Percentiles rank a stretch among this genome's conserved stretches.
phyloP scores from a whole-genome alignment of 192 early-diverging fungal genomes.

The Backusella tarrabulga region DNA sequence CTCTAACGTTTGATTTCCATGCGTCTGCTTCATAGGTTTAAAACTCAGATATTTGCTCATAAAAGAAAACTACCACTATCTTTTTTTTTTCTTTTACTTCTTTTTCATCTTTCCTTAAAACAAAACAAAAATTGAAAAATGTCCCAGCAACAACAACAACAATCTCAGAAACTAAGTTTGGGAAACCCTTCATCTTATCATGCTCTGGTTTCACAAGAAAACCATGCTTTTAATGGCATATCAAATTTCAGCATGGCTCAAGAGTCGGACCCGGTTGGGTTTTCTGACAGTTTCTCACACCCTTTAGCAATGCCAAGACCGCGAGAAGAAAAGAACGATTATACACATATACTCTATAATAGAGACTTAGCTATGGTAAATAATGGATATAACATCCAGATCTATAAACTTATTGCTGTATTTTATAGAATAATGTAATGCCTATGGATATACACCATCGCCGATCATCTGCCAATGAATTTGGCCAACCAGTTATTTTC shows the following conservation, averaged over 20 bases:
- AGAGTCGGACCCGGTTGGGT: not conserved
- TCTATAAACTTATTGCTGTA: not conserved
- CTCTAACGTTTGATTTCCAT: not conserved
- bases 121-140: not conserved
- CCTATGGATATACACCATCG: constrained; percentile 8
- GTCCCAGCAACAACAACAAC: not conserved
- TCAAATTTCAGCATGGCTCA: not conserved
- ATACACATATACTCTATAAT: not conserved
- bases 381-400: not conserved
- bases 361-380: not conserved
- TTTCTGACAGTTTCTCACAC: constrained; percentile 5
- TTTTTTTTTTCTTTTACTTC: not conserved
- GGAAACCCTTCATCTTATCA: not conserved
- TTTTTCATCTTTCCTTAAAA: not conserved
- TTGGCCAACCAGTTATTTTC: not conserved
- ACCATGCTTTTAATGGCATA: not conserved
- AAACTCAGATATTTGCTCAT: not conserved
- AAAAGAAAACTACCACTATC: not conserved
- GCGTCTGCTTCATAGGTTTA: not conserved
- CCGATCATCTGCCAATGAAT: constrained; percentile 7
- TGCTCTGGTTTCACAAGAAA: not conserved
- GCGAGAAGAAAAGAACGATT: not conserved
- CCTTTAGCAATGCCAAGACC: not conserved
- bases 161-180: not conserved
- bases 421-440: not conserved